Conservation (phyloP, 192 early-diverging fungal genomes). For the Backusella psychrophila region DNA sequence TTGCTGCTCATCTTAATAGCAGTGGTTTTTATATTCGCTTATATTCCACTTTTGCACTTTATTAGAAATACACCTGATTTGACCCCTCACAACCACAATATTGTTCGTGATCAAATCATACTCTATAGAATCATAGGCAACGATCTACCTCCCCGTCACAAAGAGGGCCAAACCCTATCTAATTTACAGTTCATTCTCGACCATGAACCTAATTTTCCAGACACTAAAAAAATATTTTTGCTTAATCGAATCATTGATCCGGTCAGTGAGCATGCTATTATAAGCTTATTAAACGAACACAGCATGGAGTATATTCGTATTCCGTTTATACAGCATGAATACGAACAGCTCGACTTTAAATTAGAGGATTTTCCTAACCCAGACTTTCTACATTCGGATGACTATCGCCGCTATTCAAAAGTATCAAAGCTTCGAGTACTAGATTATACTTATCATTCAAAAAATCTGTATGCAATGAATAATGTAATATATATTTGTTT, state of each 20-base stretch:
- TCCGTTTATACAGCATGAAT: conserved; percentile 51
- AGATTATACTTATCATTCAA: conserved; percentile 63
- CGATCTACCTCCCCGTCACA: conserved; percentile 61
- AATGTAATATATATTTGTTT: conserved; percentile 42
- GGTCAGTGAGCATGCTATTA: conserved; percentile 49
- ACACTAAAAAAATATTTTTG: conserved; percentile 56
- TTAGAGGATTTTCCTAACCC: conserved; percentile 60
- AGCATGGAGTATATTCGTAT: conserved; percentile 55
- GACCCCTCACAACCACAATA: background rate
- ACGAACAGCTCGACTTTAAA: conserved; percentile 51
- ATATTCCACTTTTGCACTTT: conserved; percentile 8
- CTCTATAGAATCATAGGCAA: conserved; percentile 60
- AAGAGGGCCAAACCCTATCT: conserved; percentile 56
- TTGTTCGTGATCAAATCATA: conserved; percentile 36
- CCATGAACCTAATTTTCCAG: conserved; percentile 53
- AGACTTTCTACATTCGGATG: conserved; percentile 61
- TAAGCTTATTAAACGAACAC: conserved; percentile 47
- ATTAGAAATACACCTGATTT: background rate
- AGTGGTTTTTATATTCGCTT: conserved; percentile 8
- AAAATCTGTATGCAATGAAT: conserved; percentile 66
- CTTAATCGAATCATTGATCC: conserved; percentile 58
- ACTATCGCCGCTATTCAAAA: conserved; percentile 54
- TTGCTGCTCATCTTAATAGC: background rate
- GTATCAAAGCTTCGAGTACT: conserved; percentile 55
- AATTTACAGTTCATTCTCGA: conserved; percentile 60